Base-by-base conservation (phyloP, 306 rosid genomes). In the Fagus crenata region DNA sequence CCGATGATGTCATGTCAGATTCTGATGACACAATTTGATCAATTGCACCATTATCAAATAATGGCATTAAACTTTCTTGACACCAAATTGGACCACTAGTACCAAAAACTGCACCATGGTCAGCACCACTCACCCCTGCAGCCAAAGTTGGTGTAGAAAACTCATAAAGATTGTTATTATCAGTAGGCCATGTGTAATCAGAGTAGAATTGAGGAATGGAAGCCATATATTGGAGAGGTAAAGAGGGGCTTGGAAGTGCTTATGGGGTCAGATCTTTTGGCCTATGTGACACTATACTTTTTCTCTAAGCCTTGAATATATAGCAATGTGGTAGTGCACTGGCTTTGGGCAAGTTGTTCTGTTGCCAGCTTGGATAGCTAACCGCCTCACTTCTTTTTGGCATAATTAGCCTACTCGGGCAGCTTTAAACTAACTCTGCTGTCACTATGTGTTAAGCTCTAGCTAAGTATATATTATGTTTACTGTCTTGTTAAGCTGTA, bases 191-290 rank as follows among this genome's bases (percentile, higher is more conserved):
- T 8, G 88, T 56, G 54, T 79, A 80, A 84, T 78, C 81, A 76
- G 86, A 40, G 78, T 88, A 87, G 81, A 89, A 84, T 15, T 86
- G 87, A 78, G 85, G 84, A 79, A 80, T 67, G 49, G 91, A 86
- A 76, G 84, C 86, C 93, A 91, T 22, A 22, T 22, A 22, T 91
- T 72, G 78, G 68, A 51, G 84, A 77, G 35, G 71, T 71, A 28
- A 75, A 78, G 67, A 78, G 77, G 43, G 82, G 51, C 14, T 46
- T 46, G 51, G 51, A 46, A 46, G 51, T 9, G 51, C 14, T 46
- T 46, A 9, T 46, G 51, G 51, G 8, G 51, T 9, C 51, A 31
- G n/a, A 31, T 11, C 17, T 60, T 32, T 60, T 3, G 67, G 67
- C 40, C 5, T 31, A 35, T 60, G 40, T 60, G 37, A 60, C 40